Conservation (phyloP, 768 basidiomycete species). For the Psilocybe sp. region DNA sequence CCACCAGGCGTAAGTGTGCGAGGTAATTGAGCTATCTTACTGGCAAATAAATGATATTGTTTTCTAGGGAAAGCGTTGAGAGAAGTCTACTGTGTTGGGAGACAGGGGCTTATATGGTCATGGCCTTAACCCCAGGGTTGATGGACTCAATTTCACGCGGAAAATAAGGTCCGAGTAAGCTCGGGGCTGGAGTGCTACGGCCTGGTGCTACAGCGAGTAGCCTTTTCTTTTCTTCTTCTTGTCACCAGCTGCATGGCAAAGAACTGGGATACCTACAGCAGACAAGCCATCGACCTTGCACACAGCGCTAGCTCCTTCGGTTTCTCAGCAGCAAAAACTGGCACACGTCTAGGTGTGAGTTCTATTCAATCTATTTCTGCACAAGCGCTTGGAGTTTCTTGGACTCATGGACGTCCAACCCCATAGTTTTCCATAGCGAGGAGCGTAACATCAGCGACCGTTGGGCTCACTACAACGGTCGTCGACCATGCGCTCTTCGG, state of each 20-base stretch:
- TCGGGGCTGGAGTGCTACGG: too few species aligned
- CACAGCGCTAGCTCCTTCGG: conserved; percentile 60
- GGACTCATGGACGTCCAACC: not conserved
- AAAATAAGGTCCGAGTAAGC: too few species aligned
- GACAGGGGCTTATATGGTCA: too few species aligned
- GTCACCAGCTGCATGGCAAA: conserved; percentile 28
- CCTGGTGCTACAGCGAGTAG: too few species aligned
- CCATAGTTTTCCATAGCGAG: conserved; percentile 67
- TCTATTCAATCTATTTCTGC: not conserved
- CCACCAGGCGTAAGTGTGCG: too few species aligned
- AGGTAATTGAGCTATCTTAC: too few species aligned
- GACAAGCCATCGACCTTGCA: conserved; percentile 66
- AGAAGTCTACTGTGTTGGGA: too few species aligned
- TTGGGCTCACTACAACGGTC: conserved; percentile 54
- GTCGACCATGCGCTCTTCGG: conserved; percentile 71
- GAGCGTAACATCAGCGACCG: conserved; percentile 53
- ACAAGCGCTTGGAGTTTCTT: not conserved
- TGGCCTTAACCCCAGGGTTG: too few species aligned
- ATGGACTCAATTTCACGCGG: too few species aligned
- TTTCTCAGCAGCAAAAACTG: conserved; percentile 63
- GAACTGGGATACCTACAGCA: conserved; percentile 49
- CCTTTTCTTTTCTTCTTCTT: not conserved
- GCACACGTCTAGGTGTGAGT: conserved; percentile 70
- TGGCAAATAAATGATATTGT: too few species aligned
- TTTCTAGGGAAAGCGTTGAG: too few species aligned